These are phyloP conservation scores for Trypanosoma melophagium DNA, from an alignment of 208 protist genomes.

Conservation along the genomic window DNA sequence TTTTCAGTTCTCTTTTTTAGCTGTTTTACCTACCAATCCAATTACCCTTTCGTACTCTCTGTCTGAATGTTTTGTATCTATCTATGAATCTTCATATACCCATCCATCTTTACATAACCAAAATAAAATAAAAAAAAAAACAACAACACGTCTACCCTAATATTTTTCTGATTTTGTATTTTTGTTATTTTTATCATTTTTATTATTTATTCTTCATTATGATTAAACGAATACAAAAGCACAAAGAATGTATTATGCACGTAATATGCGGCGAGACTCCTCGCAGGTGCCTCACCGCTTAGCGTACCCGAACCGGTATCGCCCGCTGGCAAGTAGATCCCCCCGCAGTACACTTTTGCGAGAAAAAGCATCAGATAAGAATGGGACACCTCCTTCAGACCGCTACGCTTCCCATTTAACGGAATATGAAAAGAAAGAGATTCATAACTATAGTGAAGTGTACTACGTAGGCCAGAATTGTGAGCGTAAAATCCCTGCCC, in stretches of 20 bases:
- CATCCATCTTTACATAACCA: slow-evolving; percentile 9
- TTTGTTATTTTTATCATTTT: too few relatives aligned
- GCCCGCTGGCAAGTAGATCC: neutral
- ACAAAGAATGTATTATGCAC: slow-evolving; percentile 18
- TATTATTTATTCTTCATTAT: too few relatives aligned
- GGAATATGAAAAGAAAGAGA: slow-evolving; percentile 68
- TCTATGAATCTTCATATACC: slow-evolving; percentile 9
- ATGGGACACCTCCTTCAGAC: neutral
- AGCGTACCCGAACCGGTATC: neutral
- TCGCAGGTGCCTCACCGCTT: neutral
- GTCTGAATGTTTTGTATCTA: slow-evolving; percentile 14
- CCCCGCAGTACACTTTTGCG: neutral
- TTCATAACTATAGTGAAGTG: slow-evolving; percentile 44
- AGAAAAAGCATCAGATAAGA: neutral
- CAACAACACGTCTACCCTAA: slow-evolving; percentile 9
- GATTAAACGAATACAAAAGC: neutral
- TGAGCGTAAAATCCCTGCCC: slow-evolving; percentile 54
- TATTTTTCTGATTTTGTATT: too few relatives aligned
- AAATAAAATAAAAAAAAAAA: neutral
- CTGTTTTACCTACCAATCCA: too few relatives aligned
- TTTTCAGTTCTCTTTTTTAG: too few relatives aligned
- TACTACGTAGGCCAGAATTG: slow-evolving; percentile 76
- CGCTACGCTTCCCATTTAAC: slow-evolving; percentile 44
- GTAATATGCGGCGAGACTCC: neutral
- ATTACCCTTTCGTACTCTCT: neutral